Evolutionary conservation across 1,284 basidiomycete genomes (phyloP).

Genomic region (Leccinum fuscescens): DNA sequence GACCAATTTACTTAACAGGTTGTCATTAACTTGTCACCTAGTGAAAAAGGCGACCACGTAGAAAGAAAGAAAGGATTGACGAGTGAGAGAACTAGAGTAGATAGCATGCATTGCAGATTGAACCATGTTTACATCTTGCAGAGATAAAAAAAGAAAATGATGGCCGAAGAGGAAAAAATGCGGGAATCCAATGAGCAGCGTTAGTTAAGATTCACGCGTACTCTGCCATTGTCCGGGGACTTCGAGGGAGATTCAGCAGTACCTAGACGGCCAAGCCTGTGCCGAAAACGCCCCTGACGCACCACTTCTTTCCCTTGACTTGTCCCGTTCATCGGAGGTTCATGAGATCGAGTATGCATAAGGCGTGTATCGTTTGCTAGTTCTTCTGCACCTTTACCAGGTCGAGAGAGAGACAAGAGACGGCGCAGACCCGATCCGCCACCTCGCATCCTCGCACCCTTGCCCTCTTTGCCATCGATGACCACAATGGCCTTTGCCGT

Average conservation of each 20-base stretch:
- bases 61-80: conserved; percentile 5
- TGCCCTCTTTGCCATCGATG: conserved; percentile 55
- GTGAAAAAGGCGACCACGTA: conserved; percentile 7
- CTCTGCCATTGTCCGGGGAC: conserved; percentile 36
- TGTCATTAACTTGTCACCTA: not conserved
- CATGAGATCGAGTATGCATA: conserved; percentile 28
- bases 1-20: conserved; percentile 1
- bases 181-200: conserved; percentile 20
- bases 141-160: conserved; percentile 17
- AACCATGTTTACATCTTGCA: conserved; percentile 29
- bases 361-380: conserved; percentile 26
- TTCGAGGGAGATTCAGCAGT: conserved; percentile 29
- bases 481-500: conserved; percentile 60
- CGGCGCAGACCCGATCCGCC: conserved; percentile 34
- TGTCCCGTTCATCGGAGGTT: conserved; percentile 20
- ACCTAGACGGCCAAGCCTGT: conserved; percentile 29
- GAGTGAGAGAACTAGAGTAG: conserved; percentile 14
- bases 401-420: conserved; percentile 33
- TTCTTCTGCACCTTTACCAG: conserved; percentile 33
- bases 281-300: conserved; percentile 32
- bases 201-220: conserved; percentile 37
- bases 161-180: conserved; percentile 1
- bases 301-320: conserved; percentile 23
- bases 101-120: conserved; percentile 27
- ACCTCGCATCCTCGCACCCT: conserved; percentile 33